Evolutionary conservation across 768 basidiomycete genomes (phyloP).

Genomic region (Tylopilus sp.): DNA sequence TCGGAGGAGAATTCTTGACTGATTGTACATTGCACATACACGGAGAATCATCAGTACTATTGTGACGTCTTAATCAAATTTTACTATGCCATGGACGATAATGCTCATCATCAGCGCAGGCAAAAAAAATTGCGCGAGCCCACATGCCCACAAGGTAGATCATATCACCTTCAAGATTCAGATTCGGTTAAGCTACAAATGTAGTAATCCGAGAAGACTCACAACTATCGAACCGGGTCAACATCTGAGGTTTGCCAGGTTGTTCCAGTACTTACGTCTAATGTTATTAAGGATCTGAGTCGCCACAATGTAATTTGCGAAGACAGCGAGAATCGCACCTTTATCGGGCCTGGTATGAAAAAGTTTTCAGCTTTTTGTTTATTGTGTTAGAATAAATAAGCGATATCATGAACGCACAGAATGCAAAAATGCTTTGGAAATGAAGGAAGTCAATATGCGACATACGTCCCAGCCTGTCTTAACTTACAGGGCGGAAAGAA

Average conservation of each 20-base stretch:
- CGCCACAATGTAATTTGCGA: too few relatives aligned
- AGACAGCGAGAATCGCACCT: not conserved
- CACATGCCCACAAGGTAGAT: not conserved
- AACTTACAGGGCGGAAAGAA: not conserved
- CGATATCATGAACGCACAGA: not conserved
- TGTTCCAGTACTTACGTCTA: not conserved
- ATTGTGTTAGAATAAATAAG: not conserved
- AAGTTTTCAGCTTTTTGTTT: not conserved
- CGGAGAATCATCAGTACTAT: not conserved
- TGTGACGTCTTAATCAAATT: not conserved
- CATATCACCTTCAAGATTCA: not conserved
- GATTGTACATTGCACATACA: not conserved
- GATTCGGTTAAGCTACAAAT: too few relatives aligned
- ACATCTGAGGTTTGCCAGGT: not conserved
- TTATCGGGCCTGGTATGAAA: not conserved
- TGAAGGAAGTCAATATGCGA: not conserved
- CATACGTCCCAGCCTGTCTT: not conserved
- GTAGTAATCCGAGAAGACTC: not conserved
- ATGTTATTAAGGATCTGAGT: not conserved
- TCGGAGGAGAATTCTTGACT: not conserved
- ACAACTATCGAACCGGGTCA: not conserved
- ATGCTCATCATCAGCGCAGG: not conserved
- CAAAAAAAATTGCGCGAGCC: not conserved
- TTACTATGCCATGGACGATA: too few relatives aligned
- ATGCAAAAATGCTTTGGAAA: not conserved